These are phyloP conservation scores for Globisporangium cederbergense DNA, from an alignment of 352 stramenopile species.

Conservation along the genomic window DNA sequence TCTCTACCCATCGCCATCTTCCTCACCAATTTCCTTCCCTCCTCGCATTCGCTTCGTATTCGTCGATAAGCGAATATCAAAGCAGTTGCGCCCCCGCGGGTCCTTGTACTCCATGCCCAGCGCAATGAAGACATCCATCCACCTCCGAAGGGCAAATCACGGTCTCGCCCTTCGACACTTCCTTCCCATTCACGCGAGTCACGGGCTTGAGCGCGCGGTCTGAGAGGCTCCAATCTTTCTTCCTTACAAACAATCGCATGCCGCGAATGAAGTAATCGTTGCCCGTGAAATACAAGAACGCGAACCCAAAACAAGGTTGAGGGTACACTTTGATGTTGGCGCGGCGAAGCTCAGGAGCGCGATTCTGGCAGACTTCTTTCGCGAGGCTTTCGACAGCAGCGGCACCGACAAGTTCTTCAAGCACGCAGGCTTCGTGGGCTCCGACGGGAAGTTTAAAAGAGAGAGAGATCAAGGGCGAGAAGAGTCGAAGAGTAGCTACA, in stretches of 20 bases:
- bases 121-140: slow-evolving; percentile 73
- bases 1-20: background rate
- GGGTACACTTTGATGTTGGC: slow-evolving; percentile 89
- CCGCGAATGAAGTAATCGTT: slow-evolving; percentile 90
- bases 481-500: background rate
- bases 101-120: slow-evolving; percentile 85
- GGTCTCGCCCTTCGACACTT: slow-evolving; percentile 61
- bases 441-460: slow-evolving; percentile 92
- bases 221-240: slow-evolving; percentile 75
- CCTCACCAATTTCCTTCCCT: slow-evolving; percentile 10
- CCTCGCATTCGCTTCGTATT: slow-evolving; percentile 65
- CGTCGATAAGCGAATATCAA: slow-evolving; percentile 72
- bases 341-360: slow-evolving; percentile 82
- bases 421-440: slow-evolving; percentile 94
- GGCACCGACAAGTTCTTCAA: slow-evolving; percentile 97
- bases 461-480: background rate
- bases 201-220: slow-evolving; percentile 66
- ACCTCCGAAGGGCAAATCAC: slow-evolving; percentile 77
- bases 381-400: slow-evolving; percentile 94
- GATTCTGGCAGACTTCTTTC: slow-evolving; percentile 96
- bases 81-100: slow-evolving; percentile 70
- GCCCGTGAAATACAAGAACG: slow-evolving; percentile 89
- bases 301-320: slow-evolving; percentile 72
- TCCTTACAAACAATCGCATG: slow-evolving; percentile 78
- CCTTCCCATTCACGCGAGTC: slow-evolving; percentile 49